A percentile compares a stretch with the other conserved stretches of the same genome.
Conservation (phyloP, 805 yeast species). For the Cyberlindnera bimundalis region DNA sequence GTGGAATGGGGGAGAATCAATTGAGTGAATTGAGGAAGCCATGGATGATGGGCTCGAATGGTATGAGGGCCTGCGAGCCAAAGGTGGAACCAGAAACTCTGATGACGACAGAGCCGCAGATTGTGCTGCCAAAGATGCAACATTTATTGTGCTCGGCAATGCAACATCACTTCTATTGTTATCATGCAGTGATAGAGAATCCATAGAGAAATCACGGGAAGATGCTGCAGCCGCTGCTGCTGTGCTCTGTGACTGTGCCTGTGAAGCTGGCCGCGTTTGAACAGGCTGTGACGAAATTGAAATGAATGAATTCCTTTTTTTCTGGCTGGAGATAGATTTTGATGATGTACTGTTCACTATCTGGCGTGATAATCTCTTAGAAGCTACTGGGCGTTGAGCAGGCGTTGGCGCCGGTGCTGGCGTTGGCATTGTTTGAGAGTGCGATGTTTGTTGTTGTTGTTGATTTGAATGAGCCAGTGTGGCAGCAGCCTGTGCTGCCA, state of each 20-base stretch:
- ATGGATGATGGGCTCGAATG: constrained; percentile 15
- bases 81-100: constrained; percentile 13
- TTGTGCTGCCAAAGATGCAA: constrained; percentile 15
- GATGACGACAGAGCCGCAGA: constrained; percentile 12
- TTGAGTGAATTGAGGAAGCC: constrained; percentile 20
- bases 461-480: constrained; percentile 10
- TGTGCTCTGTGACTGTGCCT: background rate
- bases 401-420: constrained; percentile 1
- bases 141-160: background rate
- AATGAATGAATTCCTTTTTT: constrained; percentile 7
- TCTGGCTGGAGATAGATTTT: constrained; percentile 1
- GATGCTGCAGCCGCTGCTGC: constrained; percentile 1
- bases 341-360: constrained; percentile 5
- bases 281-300: constrained; percentile 2
- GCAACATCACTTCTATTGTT: constrained; percentile 16
- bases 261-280: constrained; percentile 1
- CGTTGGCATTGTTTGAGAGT: constrained; percentile 1
- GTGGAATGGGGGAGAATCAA: constrained; percentile 20
- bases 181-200: constrained; percentile 8
- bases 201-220: constrained; percentile 6
- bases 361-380: background rate
- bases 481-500: constrained; percentile 28
- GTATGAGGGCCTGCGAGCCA: constrained; percentile 5
- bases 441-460: constrained; percentile 6
- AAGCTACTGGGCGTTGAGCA: background rate